A percentile compares a stretch with the other conserved stretches of the same genome.
Evolutionary conservation across 2,329 filamentous ascomycete species (phyloP).

Genomic region (Exophiala calicioides): DNA sequence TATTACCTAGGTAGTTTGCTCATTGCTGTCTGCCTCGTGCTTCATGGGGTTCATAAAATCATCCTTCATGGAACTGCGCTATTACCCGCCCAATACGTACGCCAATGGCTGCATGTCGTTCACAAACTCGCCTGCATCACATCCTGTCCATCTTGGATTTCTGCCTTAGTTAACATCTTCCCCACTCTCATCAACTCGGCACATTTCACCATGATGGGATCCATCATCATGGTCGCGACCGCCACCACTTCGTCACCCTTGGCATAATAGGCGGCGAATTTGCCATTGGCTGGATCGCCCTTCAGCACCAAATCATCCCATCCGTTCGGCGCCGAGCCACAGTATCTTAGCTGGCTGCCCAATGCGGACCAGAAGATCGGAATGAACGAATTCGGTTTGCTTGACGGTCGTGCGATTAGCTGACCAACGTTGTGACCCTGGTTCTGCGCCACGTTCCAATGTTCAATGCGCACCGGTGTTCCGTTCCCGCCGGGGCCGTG

Average conservation of each 20-base stretch:
- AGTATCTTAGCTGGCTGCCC: slow-evolving; percentile 86
- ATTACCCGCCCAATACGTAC: no score
- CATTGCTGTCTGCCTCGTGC: no score
- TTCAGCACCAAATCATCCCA: slow-evolving; percentile 84
- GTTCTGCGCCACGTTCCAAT: slow-evolving; percentile 97
- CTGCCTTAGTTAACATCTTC: slow-evolving; percentile 79
- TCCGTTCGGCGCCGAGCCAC: slow-evolving; percentile 78
- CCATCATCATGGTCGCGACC: slow-evolving; percentile 85
- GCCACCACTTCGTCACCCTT: slow-evolving; percentile 85
- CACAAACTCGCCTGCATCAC: slow-evolving; percentile 39
- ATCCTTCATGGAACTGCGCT: no score
- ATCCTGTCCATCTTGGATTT: slow-evolving; percentile 62
- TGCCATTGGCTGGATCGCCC: slow-evolving; percentile 72
- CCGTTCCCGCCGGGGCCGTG: slow-evolving; percentile 81
- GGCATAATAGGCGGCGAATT: slow-evolving; percentile 87
- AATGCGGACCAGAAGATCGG: slow-evolving; percentile 97
- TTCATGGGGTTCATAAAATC: no score
- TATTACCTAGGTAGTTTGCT: no score
- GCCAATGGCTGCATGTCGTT: no score
- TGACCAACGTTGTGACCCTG: slow-evolving; percentile 76
- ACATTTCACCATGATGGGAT: slow-evolving; percentile 80
- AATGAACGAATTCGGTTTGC: slow-evolving; percentile 72
- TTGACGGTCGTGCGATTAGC: slow-evolving; percentile 67
- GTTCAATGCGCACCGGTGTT: slow-evolving; percentile 78
- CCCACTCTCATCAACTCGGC: slow-evolving; percentile 81